These are phyloP conservation scores for Avicennia marina DNA, from an alignment of 257 asterid genomes.

Conservation along the genomic window DNA sequence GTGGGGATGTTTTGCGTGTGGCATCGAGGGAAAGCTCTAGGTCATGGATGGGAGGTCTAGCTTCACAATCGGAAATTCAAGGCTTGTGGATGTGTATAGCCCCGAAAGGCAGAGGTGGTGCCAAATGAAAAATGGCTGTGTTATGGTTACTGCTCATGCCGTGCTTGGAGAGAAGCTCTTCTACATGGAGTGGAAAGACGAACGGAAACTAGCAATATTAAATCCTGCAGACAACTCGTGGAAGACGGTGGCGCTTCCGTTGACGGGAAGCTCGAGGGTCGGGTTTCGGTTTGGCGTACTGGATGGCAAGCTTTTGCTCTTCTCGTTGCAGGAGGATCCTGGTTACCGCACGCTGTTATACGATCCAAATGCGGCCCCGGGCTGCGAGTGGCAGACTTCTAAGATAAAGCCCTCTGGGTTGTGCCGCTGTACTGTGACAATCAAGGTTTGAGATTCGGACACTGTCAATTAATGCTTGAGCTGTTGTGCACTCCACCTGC, in stretches of 20 bases:
- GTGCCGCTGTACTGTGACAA: conserved; percentile 60
- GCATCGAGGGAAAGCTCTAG: conserved; percentile 62
- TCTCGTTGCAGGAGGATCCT: conserved; percentile 47
- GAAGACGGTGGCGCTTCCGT: conserved; percentile 61
- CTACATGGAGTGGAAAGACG: conserved; percentile 86
- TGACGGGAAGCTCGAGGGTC: conserved; percentile 57
- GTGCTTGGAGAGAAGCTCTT: conserved; percentile 61
- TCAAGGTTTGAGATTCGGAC: conserved; percentile 39
- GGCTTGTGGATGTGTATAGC: conserved; percentile 57
- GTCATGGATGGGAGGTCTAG: conserved; percentile 87
- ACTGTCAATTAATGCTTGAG: no score
- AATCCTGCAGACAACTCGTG: conserved; percentile 51
- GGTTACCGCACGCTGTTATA: conserved; percentile 45
- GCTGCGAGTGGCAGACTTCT: conserved; percentile 59
- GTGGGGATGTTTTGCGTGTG: conserved; percentile 75
- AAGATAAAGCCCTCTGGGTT: conserved; percentile 56
- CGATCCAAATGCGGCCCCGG: conserved; percentile 64
- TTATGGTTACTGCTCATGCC: conserved; percentile 84
- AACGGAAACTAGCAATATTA: conserved; percentile 55
- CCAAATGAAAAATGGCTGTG: conserved; percentile 78
- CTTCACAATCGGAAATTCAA: conserved; percentile 76
- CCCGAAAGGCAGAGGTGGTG: conserved; percentile 51
- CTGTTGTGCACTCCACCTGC: no score
- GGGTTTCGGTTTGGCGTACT: conserved; percentile 61
- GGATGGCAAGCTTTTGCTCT: conserved; percentile 65